Conservation (phyloP, 108 stramenopile genomes). For the Skeletonema tropicum region DNA sequence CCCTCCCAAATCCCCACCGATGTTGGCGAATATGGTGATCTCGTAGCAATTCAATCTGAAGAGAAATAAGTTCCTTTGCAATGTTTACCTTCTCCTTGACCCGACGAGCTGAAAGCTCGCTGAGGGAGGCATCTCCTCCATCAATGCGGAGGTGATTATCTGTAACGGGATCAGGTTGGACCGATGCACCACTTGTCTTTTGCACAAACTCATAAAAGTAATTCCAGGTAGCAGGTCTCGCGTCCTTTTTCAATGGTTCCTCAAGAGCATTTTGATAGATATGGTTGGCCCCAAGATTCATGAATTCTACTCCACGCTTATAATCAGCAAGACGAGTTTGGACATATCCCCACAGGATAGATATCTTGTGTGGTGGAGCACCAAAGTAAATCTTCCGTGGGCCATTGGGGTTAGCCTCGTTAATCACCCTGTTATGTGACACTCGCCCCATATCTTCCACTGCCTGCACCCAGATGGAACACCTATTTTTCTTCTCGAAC, state of each 20-base stretch:
- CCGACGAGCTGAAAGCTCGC: slow-evolving; percentile 14
- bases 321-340: slow-evolving; percentile 59
- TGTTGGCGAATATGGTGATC: slow-evolving; percentile 76
- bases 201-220: slow-evolving; percentile 79
- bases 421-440: slow-evolving; percentile 51
- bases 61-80: slow-evolving; percentile 73
- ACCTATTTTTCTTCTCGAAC: slow-evolving; percentile 69
- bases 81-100: slow-evolving; percentile 59
- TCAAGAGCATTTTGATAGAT: slow-evolving; percentile 67
- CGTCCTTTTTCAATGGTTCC: slow-evolving; percentile 43
- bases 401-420: slow-evolving; percentile 53
- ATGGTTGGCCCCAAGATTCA: slow-evolving; percentile 74
- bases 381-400: slow-evolving; percentile 77
- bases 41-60: slow-evolving; percentile 81
- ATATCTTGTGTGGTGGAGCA: slow-evolving; percentile 61
- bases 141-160: slow-evolving; percentile 78
- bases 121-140: slow-evolving; percentile 41
- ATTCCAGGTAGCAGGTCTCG: slow-evolving; percentile 17
- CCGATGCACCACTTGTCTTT: slow-evolving; percentile 55
- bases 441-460: slow-evolving; percentile 82
- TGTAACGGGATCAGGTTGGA: slow-evolving; percentile 72
- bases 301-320: slow-evolving; percentile 69
- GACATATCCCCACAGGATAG: slow-evolving; percentile 65
- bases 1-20: slow-evolving; percentile 84
- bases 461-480: slow-evolving; percentile 84